A percentile compares a stretch with the other conserved stretches of the same genome.
Conservation (phyloP, 2,329 filamentous ascomycete genomes). For the Clarireedia homoeocarpa region DNA sequence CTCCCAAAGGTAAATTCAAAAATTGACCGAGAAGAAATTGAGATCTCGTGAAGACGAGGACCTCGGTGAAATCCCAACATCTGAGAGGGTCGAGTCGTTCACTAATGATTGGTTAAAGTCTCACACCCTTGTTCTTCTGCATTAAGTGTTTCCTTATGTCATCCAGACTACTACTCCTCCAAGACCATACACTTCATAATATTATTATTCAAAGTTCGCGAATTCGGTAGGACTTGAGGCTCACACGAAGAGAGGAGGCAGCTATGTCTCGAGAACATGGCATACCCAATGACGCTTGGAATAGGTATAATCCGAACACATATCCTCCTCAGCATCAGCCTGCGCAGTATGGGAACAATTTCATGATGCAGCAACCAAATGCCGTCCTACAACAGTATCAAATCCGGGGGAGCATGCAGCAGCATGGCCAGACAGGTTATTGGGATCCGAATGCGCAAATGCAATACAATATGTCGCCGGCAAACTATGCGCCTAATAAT, state of each 20-base stretch:
- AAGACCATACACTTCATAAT: too few relatives aligned
- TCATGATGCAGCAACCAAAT: slow-evolving; percentile 4
- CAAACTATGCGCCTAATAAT: slow-evolving; percentile 6
- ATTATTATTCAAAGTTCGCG: neutral
- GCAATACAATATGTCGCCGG: slow-evolving; percentile 2
- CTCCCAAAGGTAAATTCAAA: too few relatives aligned
- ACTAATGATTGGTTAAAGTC: too few relatives aligned
- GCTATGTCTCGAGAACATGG: slow-evolving; percentile 9
- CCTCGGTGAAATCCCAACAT: too few relatives aligned
- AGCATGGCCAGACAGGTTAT: neutral
- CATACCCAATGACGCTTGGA: slow-evolving; percentile 5
- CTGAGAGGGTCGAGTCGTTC: too few relatives aligned
- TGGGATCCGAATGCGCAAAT: slow-evolving; percentile 4
- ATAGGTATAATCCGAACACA: slow-evolving; percentile 7
- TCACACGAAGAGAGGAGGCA: neutral
- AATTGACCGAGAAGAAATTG: too few relatives aligned
- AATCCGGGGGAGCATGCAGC: slow-evolving; percentile 3
- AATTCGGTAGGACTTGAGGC: neutral
- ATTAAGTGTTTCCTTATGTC: neutral
- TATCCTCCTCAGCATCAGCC: slow-evolving; percentile 6
- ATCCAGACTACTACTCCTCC: neutral
- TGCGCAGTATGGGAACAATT: slow-evolving; percentile 5
- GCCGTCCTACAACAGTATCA: slow-evolving; percentile 4
- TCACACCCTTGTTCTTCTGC: too few relatives aligned
- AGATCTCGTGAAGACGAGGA: too few relatives aligned